phyloP scores from a whole-genome alignment of 768 basidiomycete genomes.

The Psilocybe cubensis region DNA sequence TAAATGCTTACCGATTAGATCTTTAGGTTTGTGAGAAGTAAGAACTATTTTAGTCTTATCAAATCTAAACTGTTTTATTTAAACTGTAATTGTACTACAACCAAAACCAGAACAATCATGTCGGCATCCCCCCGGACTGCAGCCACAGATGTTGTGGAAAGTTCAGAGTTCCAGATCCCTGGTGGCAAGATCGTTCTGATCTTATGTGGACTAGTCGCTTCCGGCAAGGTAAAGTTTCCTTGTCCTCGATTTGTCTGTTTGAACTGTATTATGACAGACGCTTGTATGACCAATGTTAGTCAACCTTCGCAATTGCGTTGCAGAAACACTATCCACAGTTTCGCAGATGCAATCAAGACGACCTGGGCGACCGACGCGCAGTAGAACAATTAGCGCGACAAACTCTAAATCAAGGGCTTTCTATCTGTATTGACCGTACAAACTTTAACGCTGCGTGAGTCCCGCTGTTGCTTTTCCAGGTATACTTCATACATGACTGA shows the following conservation, averaged over 20 bases:
- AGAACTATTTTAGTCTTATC: constrained; percentile 10
- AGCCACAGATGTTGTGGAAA: constrained; percentile 13
- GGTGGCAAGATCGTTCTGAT: constrained; percentile 62
- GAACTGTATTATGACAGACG: constrained; percentile 14
- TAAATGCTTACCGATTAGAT: constrained; percentile 13
- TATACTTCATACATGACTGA: constrained; percentile 3
- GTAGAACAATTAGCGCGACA: constrained; percentile 65
- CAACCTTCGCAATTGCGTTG: constrained; percentile 76
- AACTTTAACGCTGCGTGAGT: constrained; percentile 73
- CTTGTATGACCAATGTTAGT: constrained; percentile 28
- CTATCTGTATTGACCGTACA: constrained; percentile 81
- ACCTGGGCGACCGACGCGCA: constrained; percentile 66
- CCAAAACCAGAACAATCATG: constrained; percentile 20
- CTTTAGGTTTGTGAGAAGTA: constrained; percentile 17
- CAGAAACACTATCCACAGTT: constrained; percentile 63
- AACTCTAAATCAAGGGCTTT: constrained; percentile 58
- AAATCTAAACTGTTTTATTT: not conserved
- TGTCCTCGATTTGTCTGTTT: constrained; percentile 4
- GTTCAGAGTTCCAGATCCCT: constrained; percentile 28
- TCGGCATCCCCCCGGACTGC: constrained; percentile 17
- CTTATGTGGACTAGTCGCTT: constrained; percentile 73
- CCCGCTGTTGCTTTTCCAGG: not conserved
- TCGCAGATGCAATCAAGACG: constrained; percentile 79
- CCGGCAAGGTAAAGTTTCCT: constrained; percentile 61
- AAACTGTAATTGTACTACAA: constrained; percentile 14